Percentiles rank a stretch among this genome's conserved stretches.
These are phyloP conservation scores for Jaltomata sinuosa DNA, from an alignment of 257 asterid species.

Conservation along the genomic window DNA sequence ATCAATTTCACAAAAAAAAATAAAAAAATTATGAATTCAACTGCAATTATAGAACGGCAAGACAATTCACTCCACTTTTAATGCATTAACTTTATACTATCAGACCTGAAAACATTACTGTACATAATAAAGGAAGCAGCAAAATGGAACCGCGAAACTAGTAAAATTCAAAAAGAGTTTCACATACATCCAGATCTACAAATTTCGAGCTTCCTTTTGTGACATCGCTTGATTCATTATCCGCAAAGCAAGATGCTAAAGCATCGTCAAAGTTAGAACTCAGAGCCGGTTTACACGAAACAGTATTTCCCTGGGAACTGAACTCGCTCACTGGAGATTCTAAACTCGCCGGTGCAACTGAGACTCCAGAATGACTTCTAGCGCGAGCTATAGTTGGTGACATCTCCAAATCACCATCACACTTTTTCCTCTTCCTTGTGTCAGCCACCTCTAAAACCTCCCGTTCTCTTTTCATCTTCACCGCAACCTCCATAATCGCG, in stretches of 20 bases:
- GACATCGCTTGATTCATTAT: conserved; percentile 29
- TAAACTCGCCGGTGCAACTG: conserved; percentile 11
- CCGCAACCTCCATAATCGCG: conserved; percentile 8
- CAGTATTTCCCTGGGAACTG: neutral
- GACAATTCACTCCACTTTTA: neutral
- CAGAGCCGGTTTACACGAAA: neutral
- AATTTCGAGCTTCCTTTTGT: conserved; percentile 16
- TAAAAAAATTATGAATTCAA: neutral
- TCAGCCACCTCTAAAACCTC: conserved; percentile 5
- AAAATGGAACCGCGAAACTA: neutral
- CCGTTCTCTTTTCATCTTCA: conserved; percentile 5
- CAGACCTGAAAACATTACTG: neutral
- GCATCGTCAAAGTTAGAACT: conserved; percentile 18
- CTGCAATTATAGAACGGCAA: neutral
- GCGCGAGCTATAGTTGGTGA: conserved; percentile 17
- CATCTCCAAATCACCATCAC: conserved; percentile 17
- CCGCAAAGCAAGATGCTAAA: conserved; percentile 32
- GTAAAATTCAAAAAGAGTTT: neutral
- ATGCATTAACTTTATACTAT: neutral
- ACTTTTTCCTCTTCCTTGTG: conserved; percentile 35
- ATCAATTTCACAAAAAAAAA: neutral
- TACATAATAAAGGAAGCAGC: neutral
- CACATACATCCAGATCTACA: conserved; percentile 54
- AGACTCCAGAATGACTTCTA: neutral
- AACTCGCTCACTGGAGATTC: conserved; percentile 9